Conservation (phyloP, 2,329 filamentous ascomycete genomes). For the Fusarium miscanthi region DNA sequence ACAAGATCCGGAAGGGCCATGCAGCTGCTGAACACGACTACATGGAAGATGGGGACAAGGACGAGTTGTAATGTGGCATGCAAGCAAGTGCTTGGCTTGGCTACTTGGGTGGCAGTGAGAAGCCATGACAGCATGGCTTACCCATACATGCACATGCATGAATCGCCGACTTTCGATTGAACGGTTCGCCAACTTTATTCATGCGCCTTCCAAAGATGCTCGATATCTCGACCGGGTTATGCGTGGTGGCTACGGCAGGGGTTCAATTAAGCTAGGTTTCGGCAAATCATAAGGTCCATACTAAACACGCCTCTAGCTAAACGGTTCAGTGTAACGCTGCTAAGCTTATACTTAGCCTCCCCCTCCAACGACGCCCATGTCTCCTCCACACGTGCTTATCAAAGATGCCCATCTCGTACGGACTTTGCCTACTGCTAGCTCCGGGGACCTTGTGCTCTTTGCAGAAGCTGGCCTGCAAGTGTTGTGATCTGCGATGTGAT, state of each 20-base stretch:
- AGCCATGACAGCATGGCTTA: conserved; percentile 13
- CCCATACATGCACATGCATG: conserved; percentile 13
- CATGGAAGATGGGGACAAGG: conserved; percentile 19
- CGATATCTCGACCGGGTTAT: conserved; percentile 4
- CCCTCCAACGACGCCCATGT: conserved; percentile 37
- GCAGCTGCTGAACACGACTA: background rate
- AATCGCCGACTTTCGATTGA: conserved; percentile 12
- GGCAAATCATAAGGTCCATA: conserved; percentile 39
- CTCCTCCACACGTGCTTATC: conserved; percentile 40
- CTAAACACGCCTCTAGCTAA: conserved; percentile 37
- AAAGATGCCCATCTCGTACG: conserved; percentile 12
- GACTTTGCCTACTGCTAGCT: conserved; percentile 11
- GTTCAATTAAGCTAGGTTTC: conserved; percentile 15
- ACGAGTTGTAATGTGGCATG: conserved; percentile 45
- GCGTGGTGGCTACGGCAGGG: conserved; percentile 27
- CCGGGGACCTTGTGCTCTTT: conserved; percentile 23
- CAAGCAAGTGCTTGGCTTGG: background rate
- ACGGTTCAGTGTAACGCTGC: conserved; percentile 23
- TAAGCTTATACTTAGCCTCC: conserved; percentile 20
- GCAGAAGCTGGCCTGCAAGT: conserved; percentile 28
- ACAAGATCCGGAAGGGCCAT: conserved; percentile 19
- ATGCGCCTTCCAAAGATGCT: background rate
- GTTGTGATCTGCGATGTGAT: conserved; percentile 34
- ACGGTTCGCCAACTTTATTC: background rate
- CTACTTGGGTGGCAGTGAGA: background rate